phyloP scores from a whole-genome alignment of 2,329 filamentous ascomycete genomes.

The Didymellaceae sp. region DNA sequence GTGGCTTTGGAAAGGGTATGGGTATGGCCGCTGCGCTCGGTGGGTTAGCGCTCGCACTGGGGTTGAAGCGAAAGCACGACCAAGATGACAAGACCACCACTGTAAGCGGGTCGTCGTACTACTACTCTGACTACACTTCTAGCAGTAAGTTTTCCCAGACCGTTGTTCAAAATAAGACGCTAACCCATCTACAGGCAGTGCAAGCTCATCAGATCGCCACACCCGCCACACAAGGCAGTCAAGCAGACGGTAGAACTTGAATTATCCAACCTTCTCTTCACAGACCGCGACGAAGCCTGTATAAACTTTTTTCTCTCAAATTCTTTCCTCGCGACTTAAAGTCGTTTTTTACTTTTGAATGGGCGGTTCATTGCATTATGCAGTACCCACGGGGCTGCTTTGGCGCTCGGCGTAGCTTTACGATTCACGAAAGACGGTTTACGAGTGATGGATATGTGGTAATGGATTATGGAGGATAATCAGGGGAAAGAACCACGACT shows the following conservation, averaged over 20 bases:
- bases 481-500: background rate
- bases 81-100: constrained; percentile 53
- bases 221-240: constrained; percentile 50
- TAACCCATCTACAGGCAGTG: constrained; percentile 48
- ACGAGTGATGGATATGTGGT: constrained; percentile 1
- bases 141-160: constrained; percentile 50
- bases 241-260: constrained; percentile 3
- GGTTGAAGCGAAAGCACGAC: constrained; percentile 54
- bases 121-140: constrained; percentile 57
- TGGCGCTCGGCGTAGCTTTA: constrained; percentile 23
- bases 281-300: background rate
- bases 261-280: background rate
- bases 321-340: constrained; percentile 8
- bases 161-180: background rate
- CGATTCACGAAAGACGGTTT: constrained; percentile 8
- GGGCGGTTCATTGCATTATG: constrained; percentile 12
- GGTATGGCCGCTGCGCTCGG: constrained; percentile 53
- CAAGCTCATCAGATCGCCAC: constrained; percentile 52
- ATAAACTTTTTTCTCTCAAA: constrained; percentile 3
- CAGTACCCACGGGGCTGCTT: constrained; percentile 15
- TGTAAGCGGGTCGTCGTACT: constrained; percentile 48
- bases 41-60: constrained; percentile 53
- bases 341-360: background rate
- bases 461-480: background rate
- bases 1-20: constrained; percentile 43